A percentile compares a stretch with the other conserved stretches of the same genome.
Evolutionary conservation across 192 early-diverging fungal species (phyloP).

Genomic region (Coemansia sp.): DNA sequence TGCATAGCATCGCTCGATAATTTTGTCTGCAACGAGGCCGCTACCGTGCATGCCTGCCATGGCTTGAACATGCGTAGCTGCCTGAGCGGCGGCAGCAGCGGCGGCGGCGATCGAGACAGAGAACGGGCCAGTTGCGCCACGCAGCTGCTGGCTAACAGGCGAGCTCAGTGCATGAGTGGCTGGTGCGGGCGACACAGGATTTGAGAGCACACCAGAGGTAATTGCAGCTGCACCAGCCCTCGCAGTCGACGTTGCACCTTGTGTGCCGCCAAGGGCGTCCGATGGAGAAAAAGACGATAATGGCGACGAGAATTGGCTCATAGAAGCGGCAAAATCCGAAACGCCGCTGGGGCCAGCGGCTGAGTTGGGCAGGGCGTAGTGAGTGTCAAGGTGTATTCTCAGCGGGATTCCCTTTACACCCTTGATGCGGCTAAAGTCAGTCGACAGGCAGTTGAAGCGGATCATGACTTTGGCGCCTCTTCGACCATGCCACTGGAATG

Average conservation of each 20-base stretch:
- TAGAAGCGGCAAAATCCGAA: slow-evolving; percentile 20
- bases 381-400: slow-evolving; percentile 55
- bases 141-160: not conserved
- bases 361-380: slow-evolving; percentile 17
- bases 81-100: not conserved
- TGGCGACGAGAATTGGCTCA: slow-evolving; percentile 32
- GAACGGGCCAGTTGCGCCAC: not conserved
- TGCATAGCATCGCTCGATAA: slow-evolving; percentile 61
- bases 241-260: not conserved
- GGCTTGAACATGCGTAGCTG: not conserved
- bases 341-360: slow-evolving; percentile 10
- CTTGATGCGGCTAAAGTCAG: slow-evolving; percentile 80
- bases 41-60: not conserved
- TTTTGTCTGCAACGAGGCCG: slow-evolving; percentile 20
- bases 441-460: slow-evolving; percentile 75
- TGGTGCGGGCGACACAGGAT: slow-evolving; percentile 16
- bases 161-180: not conserved
- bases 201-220: slow-evolving; percentile 20
- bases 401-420: slow-evolving; percentile 78
- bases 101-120: not conserved
- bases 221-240: not conserved
- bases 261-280: not conserved
- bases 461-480: slow-evolving; percentile 66
- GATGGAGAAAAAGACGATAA: slow-evolving; percentile 1
- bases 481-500: slow-evolving; percentile 71